phyloP scores from a whole-genome alignment of 805 yeast species.

The Spathaspora arborariae region DNA sequence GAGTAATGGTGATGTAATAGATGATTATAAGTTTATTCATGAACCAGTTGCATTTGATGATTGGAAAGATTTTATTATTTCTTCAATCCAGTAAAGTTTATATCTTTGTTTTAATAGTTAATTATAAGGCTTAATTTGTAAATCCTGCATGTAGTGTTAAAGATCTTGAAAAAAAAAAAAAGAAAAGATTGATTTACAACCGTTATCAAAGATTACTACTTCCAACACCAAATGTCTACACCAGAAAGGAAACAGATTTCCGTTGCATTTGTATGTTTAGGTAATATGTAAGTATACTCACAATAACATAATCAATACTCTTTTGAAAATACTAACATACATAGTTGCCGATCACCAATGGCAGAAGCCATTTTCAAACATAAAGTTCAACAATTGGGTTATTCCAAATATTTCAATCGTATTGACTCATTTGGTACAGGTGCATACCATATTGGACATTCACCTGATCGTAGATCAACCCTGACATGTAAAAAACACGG shows the following conservation, averaged over 20 bases:
- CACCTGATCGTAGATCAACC: conserved; percentile 74
- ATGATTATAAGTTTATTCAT: conserved; percentile 17
- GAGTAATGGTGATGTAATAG: conserved; percentile 8
- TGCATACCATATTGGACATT: conserved; percentile 77
- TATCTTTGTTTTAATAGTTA: background rate
- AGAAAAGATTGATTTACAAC: background rate
- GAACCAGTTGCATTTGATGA: conserved; percentile 34
- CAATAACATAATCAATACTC: background rate
- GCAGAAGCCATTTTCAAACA: conserved; percentile 89
- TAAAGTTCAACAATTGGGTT: conserved; percentile 50
- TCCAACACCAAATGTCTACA: conserved; percentile 10
- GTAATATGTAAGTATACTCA: conserved; percentile 63
- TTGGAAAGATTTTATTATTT: conserved; percentile 27
- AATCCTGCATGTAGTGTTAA: background rate
- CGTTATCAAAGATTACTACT: background rate
- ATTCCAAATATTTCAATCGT: conserved; percentile 38
- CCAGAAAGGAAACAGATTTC: conserved; percentile 34
- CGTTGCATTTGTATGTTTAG: conserved; percentile 88
- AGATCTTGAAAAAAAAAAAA: background rate
- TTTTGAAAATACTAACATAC: conserved; percentile 2
- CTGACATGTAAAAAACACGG: conserved; percentile 66
- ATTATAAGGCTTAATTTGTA: background rate
- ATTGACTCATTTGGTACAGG: conserved; percentile 91
- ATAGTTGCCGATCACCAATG: conserved; percentile 92
- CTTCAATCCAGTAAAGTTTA: conserved; percentile 12